These are phyloP conservation scores for Lachancea dasiensis DNA, from an alignment of 805 yeast genomes.

Conservation along the genomic window DNA sequence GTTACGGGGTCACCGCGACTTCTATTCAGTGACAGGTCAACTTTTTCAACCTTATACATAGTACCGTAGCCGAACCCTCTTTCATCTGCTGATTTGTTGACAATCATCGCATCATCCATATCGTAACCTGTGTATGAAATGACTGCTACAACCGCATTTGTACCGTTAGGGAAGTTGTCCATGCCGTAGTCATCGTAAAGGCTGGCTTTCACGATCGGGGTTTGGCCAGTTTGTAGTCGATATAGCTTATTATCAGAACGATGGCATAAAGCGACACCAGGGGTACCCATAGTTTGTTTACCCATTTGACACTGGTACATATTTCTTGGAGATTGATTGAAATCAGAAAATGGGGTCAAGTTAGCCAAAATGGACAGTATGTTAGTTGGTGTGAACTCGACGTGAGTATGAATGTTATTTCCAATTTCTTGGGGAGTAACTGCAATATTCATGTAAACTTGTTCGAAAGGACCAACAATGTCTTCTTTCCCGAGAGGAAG, in stretches of 20 bases:
- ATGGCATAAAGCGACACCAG: constrained; percentile 90
- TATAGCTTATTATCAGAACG: constrained; percentile 94
- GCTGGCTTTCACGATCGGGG: constrained; percentile 92
- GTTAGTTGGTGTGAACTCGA: constrained; percentile 92
- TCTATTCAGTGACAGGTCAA: constrained; percentile 71
- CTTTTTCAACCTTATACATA: constrained; percentile 88
- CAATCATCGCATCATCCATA: constrained; percentile 99
- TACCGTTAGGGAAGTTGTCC: constrained; percentile 98
- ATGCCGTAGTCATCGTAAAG: constrained; percentile 93
- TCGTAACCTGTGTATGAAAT: constrained; percentile 98
- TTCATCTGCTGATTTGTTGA: constrained; percentile 95
- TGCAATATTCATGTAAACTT: constrained; percentile 93
- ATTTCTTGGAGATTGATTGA: constrained; percentile 98
- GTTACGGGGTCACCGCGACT: constrained; percentile 92
- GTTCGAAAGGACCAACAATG: constrained; percentile 95
- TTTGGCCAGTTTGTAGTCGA: constrained; percentile 90
- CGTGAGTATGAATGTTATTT: constrained; percentile 78
- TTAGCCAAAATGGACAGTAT: constrained; percentile 92
- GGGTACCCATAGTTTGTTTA: constrained; percentile 99
- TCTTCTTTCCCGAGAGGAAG: constrained; percentile 79
- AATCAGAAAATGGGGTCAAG: constrained; percentile 96
- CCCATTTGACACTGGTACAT: constrained; percentile 99
- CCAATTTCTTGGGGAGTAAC: constrained; percentile 89
- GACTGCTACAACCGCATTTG: constrained; percentile 97
- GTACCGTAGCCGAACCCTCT: constrained; percentile 98